phyloP scores from a whole-genome alignment of 257 asterid genomes.

The Pogostemon cablin region DNA sequence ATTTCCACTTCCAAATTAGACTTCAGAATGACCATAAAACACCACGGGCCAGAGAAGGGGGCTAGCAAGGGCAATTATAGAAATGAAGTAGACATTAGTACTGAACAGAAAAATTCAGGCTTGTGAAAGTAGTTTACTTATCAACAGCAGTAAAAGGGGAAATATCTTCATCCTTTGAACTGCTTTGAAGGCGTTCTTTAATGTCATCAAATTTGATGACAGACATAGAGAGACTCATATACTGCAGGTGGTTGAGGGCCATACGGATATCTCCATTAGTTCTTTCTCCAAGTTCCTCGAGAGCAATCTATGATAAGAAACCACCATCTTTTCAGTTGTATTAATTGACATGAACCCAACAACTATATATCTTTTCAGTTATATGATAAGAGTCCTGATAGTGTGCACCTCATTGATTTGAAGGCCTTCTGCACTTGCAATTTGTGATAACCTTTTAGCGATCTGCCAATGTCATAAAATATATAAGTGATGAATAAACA shows the following conservation, averaged over 20 bases:
- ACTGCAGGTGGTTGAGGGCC: constrained; percentile 97
- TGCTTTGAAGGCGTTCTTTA: constrained; percentile 80
- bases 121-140: constrained; percentile 57
- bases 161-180: constrained; percentile 96
- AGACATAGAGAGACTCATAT: constrained; percentile 89
- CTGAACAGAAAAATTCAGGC: constrained; percentile 24
- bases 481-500: constrained; percentile 31
- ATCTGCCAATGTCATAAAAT: constrained; percentile 55
- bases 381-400: constrained; percentile 8
- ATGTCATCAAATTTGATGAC: constrained; percentile 91
- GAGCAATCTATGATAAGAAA: constrained; percentile 63
- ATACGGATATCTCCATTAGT: constrained; percentile 92
- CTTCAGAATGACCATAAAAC: too few relatives aligned
- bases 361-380: constrained; percentile 19
- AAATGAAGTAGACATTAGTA: constrained; percentile 19
- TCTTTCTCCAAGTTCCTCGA: constrained; percentile 96
- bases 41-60: too few relatives aligned
- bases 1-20: not conserved
- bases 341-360: constrained; percentile 16
- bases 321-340: constrained; percentile 31
- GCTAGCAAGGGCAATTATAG: not conserved
- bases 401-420: constrained; percentile 76
- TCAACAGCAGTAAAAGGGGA: constrained; percentile 99
- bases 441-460: constrained; percentile 84
- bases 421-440: constrained; percentile 84